Evolutionary conservation across 2,329 filamentous ascomycete species (phyloP).

Genomic region (Diatrype stigma): DNA sequence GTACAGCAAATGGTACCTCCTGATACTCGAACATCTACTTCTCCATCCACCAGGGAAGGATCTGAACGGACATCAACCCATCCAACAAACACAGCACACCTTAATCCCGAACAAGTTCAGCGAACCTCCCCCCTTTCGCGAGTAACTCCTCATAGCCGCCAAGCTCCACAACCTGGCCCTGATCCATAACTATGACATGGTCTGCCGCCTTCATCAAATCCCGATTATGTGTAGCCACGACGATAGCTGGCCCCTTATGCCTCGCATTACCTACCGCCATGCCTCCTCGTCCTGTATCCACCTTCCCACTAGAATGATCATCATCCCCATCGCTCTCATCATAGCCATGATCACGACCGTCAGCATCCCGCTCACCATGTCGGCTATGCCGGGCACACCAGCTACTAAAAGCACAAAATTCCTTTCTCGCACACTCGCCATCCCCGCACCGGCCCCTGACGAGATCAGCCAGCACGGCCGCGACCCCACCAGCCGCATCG

Average conservation of each 20-base stretch:
- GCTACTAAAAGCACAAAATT: background rate
- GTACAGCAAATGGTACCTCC: too few relatives aligned
- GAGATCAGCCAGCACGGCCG: too few relatives aligned
- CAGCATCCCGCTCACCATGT: background rate
- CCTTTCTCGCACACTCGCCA: slow-evolving; percentile 40
- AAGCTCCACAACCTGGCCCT: slow-evolving; percentile 60
- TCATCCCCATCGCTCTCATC: background rate
- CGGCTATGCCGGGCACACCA: too few relatives aligned
- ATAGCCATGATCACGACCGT: too few relatives aligned
- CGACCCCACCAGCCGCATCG: slow-evolving; percentile 57
- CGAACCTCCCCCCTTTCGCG: slow-evolving; percentile 38
- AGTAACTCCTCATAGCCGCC: slow-evolving; percentile 63
- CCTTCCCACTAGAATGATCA: too few relatives aligned
- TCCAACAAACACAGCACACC: too few relatives aligned
- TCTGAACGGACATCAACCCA: too few relatives aligned
- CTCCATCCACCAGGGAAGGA: too few relatives aligned
- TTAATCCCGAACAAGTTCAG: slow-evolving; percentile 32
- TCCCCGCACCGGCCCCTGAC: slow-evolving; percentile 52
- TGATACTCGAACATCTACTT: too few relatives aligned
- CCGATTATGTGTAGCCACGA: slow-evolving; percentile 76
- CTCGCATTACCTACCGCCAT: slow-evolving; percentile 16
- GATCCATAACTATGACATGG: slow-evolving; percentile 68
- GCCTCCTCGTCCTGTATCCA: too few relatives aligned
- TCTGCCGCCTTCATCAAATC: slow-evolving; percentile 86
- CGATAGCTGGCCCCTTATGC: slow-evolving; percentile 55